These are phyloP conservation scores for Cyclotella cryptica DNA, from an alignment of 108 stramenopile species.

Conservation along the genomic window DNA sequence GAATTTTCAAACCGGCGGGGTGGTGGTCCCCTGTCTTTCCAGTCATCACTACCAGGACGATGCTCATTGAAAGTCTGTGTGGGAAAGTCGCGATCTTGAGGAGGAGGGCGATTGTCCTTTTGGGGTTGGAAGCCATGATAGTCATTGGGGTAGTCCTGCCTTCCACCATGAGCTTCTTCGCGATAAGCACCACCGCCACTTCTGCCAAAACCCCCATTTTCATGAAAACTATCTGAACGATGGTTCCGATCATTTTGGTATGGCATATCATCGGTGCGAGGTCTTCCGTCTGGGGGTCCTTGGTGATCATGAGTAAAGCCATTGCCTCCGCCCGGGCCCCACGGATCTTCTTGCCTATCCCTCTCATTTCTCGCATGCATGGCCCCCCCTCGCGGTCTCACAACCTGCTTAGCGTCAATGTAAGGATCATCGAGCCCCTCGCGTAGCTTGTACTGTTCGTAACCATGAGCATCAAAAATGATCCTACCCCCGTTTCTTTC, in stretches of 20 bases:
- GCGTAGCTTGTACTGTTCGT: slow-evolving; percentile 56
- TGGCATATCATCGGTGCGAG: slow-evolving; percentile 13
- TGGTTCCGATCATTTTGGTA: slow-evolving; percentile 12
- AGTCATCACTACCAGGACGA: slow-evolving; percentile 15
- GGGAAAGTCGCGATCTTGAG: slow-evolving; percentile 14
- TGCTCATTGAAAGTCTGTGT: slow-evolving; percentile 21
- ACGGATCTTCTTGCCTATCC: slow-evolving; percentile 35
- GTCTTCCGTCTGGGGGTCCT: slow-evolving; percentile 15
- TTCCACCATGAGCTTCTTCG: slow-evolving; percentile 27
- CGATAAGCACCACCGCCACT: slow-evolving; percentile 34
- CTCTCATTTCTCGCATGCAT: slow-evolving; percentile 53
- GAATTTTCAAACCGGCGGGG: slow-evolving; percentile 31
- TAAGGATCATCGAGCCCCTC: slow-evolving; percentile 56
- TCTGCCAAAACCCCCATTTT: slow-evolving; percentile 25
- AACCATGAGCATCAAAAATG: slow-evolving; percentile 72
- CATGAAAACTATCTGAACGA: slow-evolving; percentile 24
- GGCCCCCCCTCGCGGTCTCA: slow-evolving; percentile 72
- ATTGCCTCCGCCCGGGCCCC: not conserved
- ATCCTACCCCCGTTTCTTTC: slow-evolving; percentile 77
- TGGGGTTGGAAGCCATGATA: slow-evolving; percentile 9
- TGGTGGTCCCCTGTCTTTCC: slow-evolving; percentile 30
- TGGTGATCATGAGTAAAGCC: slow-evolving; percentile 20
- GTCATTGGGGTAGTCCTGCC: slow-evolving; percentile 27
- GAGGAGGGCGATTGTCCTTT: slow-evolving; percentile 11
- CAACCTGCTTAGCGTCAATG: slow-evolving; percentile 74